Evolutionary conservation across 768 basidiomycete genomes (phyloP), one percentile per base, ranked within the genome.

Genomic region (Candolleomyces efflorescens): DNA sequence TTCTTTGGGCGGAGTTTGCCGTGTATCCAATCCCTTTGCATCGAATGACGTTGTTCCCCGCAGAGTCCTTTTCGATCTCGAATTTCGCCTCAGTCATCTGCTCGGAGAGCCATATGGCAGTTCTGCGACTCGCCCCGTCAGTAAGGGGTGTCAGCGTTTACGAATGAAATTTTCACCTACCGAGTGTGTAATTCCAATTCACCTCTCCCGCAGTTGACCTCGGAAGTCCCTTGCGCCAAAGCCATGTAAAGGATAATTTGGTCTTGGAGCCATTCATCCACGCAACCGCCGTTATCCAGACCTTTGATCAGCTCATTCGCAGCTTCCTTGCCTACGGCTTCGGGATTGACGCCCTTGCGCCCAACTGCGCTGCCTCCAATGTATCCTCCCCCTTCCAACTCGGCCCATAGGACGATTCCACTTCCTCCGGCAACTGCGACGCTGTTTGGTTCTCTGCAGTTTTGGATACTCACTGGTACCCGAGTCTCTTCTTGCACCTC

Each of bases 221-320:
- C 74, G 11, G 87, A 90, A 23, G 63, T 77, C 3, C 88, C 88
- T 50, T 84, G 69, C 9, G 89, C 88, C 17, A 92, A 75, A 9
- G 87, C 87, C 72, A 91, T 82, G 65, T 90, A 85, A 38, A 91
- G 80, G 47, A 91, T 83, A 18, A 91, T 85, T 65, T 92, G 90
- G 68, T 92, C 90, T 76, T 90, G 76, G 17, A 78, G 62, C 73
- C 73, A 76, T 73, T 89, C 90, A 60, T 92, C 90, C 1, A 91
- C 84, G 61, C 86, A 89, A 26, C 88, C 89, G 5, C 78, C 86
- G n/a, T 82, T 78, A 12, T 76, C 67, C 56, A 91, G 63, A 48
- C 84, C 88, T 58, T 73, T 73, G 37, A 82, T 63, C 9, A 91
- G 68, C 60, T 86, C 82, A 13, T 73, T 65, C 2, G 85, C 89